A percentile compares a stretch with the other conserved stretches of the same genome.
Conservation (phyloP, 2,329 filamentous ascomycete genomes). For the Trichoderma breve region DNA sequence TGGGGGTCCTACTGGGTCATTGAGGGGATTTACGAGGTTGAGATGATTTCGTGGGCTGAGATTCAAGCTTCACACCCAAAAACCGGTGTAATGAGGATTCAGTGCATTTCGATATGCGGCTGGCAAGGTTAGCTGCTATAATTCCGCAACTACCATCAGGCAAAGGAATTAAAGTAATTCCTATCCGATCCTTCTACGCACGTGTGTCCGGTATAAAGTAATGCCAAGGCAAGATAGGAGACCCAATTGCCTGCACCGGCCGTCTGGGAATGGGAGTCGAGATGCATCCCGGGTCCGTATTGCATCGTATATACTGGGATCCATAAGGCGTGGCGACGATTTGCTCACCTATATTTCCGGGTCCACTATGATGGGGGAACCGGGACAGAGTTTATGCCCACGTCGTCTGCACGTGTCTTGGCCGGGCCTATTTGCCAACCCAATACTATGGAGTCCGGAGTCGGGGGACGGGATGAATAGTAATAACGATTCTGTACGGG, state of each 20-base stretch:
- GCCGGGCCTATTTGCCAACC: background rate
- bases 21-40: background rate
- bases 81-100: background rate
- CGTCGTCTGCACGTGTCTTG: background rate
- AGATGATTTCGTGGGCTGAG: background rate
- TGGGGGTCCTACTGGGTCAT: background rate
- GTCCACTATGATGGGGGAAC: background rate
- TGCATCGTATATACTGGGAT: background rate
- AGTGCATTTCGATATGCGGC: background rate
- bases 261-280: background rate
- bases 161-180: background rate
- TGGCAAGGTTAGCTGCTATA: background rate
- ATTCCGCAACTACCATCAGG: background rate
- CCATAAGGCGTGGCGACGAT: background rate
- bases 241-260: background rate
- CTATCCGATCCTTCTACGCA: background rate
- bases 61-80: background rate
- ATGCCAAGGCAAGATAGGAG: background rate
- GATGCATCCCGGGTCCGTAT: background rate
- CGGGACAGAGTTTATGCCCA: background rate
- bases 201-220: background rate
- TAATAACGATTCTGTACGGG: background rate
- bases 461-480: background rate
- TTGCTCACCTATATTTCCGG: background rate
- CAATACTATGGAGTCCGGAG: background rate